Evolutionary conservation across 2,329 filamentous ascomycete genomes (phyloP).

Genomic region (Trichophyton equinum): DNA sequence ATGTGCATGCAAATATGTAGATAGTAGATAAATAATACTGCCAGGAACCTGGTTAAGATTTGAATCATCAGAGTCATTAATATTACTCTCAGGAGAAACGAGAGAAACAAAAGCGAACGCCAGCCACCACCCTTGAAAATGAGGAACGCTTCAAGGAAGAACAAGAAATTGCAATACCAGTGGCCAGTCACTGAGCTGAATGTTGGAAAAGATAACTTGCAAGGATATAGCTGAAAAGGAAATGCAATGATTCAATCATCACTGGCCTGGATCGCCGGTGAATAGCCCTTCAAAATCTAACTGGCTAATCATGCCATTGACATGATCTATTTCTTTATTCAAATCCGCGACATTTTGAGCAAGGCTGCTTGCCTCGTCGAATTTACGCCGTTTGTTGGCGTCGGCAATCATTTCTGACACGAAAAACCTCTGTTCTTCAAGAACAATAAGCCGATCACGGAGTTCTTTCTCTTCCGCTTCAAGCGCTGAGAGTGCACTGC

Average conservation of each 20-base stretch:
- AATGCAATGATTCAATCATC: not conserved
- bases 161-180: not conserved
- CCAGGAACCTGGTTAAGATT: not conserved
- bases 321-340: conserved; percentile 58
- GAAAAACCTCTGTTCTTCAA: conserved; percentile 86
- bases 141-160: conserved; percentile 1
- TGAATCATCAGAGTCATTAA: not conserved
- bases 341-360: conserved; percentile 72
- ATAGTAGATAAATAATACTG: not conserved
- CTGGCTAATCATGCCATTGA: conserved; percentile 52
- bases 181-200: not conserved
- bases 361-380: conserved; percentile 74
- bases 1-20: not conserved
- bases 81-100: not conserved
- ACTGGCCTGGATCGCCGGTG: conserved; percentile 12
- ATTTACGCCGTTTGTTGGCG: conserved; percentile 62
- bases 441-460: conserved; percentile 64
- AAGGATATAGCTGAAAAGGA: not conserved
- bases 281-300: conserved; percentile 52
- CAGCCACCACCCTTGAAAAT: not conserved
- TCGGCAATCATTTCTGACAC: conserved; percentile 73
- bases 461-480: conserved; percentile 76
- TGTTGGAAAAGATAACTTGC: not conserved
- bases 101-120: not conserved
- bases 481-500: conserved; percentile 50